Conservation (phyloP, 2,329 filamentous ascomycete species). For the Aspergillus versicolor region DNA sequence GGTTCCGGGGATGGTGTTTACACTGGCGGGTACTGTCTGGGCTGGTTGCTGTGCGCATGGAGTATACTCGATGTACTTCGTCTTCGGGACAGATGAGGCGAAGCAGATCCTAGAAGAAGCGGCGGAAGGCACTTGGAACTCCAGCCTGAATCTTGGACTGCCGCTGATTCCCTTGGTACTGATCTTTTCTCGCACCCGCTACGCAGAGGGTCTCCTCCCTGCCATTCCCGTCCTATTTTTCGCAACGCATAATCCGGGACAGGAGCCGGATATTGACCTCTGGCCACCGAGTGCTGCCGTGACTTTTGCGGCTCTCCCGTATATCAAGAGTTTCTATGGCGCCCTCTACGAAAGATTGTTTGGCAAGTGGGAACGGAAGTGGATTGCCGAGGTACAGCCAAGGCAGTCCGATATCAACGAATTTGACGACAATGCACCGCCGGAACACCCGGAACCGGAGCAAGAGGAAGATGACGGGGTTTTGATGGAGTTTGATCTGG, state of each 20-base stretch:
- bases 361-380: slow-evolving; percentile 57
- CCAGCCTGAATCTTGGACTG: slow-evolving; percentile 59
- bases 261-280: slow-evolving; percentile 53
- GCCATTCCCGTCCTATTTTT: slow-evolving; percentile 60
- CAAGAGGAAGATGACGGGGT: slow-evolving; percentile 36
- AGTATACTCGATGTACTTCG: slow-evolving; percentile 61
- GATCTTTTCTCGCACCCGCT: slow-evolving; percentile 64
- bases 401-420: slow-evolving; percentile 45
- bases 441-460: slow-evolving; percentile 33
- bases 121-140: slow-evolving; percentile 42
- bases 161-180: slow-evolving; percentile 68
- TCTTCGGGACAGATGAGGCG: slow-evolving; percentile 66
- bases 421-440: slow-evolving; percentile 34
- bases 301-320: slow-evolving; percentile 65
- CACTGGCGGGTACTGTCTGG: slow-evolving; percentile 48
- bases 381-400: slow-evolving; percentile 64
- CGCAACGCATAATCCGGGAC: slow-evolving; percentile 45
- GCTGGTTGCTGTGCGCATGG: slow-evolving; percentile 58
- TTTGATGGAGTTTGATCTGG: slow-evolving; percentile 51
- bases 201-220: slow-evolving; percentile 64
- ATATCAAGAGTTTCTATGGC: slow-evolving; percentile 64
- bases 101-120: slow-evolving; percentile 50
- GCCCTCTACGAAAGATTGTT: slow-evolving; percentile 61
- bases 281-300: slow-evolving; percentile 68
- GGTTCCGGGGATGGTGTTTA: slow-evolving; percentile 62